Evolutionary conservation across 148 eudicot species (phyloP).

Genomic region (Vaccinium vitisidaea): DNA sequence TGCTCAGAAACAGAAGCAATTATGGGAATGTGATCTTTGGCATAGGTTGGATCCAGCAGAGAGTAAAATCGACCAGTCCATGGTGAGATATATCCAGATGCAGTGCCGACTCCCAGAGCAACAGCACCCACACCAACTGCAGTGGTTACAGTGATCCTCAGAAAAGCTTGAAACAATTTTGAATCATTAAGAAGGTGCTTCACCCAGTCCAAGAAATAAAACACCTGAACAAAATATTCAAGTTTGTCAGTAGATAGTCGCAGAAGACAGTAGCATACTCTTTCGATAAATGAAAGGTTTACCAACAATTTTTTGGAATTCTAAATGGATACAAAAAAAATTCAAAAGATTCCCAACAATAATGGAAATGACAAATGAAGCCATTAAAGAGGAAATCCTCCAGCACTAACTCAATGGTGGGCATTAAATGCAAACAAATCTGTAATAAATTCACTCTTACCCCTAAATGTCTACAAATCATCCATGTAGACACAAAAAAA

Average conservation of each 20-base stretch:
- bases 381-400: neutral
- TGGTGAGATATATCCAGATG: constrained; percentile 94
- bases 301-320: neutral
- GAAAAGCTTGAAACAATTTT: constrained; percentile 77
- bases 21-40: constrained; percentile 95
- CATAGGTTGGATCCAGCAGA: constrained; percentile 94
- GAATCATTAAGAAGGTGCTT: constrained; percentile 72
- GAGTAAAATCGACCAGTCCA: constrained; percentile 99
- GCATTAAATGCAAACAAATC: neutral
- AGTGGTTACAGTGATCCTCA: constrained; percentile 80
- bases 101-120: constrained; percentile 93
- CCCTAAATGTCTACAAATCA: neutral
- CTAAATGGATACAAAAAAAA: neutral
- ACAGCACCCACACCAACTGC: constrained; percentile 72
- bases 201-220: constrained; percentile 95
- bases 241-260: neutral
- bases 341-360: neutral
- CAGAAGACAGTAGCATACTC: neutral
- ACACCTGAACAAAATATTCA: constrained; percentile 54
- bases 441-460: neutral
- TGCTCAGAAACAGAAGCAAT: constrained; percentile 99
- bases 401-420: constrained; percentile 6
- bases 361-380: neutral
- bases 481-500: neutral
- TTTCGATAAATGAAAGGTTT: neutral